phyloP scores from a whole-genome alignment of 495 filamentous ascomycete species.

The Penicillium bovifimosum region DNA sequence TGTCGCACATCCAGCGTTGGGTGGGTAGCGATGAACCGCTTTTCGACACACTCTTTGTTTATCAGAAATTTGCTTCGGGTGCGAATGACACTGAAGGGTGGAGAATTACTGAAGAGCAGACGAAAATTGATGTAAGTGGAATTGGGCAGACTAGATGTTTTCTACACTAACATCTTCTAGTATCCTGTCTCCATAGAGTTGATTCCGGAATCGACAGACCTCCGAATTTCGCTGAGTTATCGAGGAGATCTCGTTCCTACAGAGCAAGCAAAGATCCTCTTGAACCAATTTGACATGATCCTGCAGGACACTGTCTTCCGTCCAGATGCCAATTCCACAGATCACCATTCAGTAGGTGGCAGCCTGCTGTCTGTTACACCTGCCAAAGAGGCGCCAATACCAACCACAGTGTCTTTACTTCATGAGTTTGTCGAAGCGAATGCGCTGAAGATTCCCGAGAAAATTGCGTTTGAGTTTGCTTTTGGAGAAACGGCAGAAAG shows the following conservation, averaged over 20 bases:
- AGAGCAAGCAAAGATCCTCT: slow-evolving; percentile 49
- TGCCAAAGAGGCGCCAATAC: slow-evolving; percentile 43
- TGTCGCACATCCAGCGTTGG: slow-evolving; percentile 63
- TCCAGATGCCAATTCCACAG: slow-evolving; percentile 16
- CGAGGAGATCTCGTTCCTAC: slow-evolving; percentile 52
- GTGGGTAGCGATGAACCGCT: slow-evolving; percentile 53
- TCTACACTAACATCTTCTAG: slow-evolving; percentile 21
- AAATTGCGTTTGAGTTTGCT: slow-evolving; percentile 39
- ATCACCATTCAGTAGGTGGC: slow-evolving; percentile 16
- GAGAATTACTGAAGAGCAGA: slow-evolving; percentile 49
- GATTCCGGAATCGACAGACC: slow-evolving; percentile 41
- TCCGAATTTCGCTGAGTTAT: slow-evolving; percentile 59
- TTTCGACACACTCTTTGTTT: slow-evolving; percentile 77
- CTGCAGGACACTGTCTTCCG: slow-evolving; percentile 25
- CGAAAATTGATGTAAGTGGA: slow-evolving; percentile 49
- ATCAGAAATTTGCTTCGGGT: slow-evolving; percentile 52
- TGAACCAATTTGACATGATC: slow-evolving; percentile 29
- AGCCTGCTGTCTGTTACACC: slow-evolving; percentile 31
- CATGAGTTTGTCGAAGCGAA: slow-evolving; percentile 44
- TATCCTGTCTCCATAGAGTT: slow-evolving; percentile 71
- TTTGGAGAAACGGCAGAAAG: slow-evolving; percentile 21
- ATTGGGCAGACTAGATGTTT: not conserved
- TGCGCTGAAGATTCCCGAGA: slow-evolving; percentile 32
- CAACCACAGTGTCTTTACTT: slow-evolving; percentile 22
- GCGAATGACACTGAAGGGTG: slow-evolving; percentile 24